Percentiles rank a stretch among this genome's conserved stretches.
phyloP scores from a whole-genome alignment of 2,329 filamentous ascomycete genomes.

The Talaromyces albobiverticillius region DNA sequence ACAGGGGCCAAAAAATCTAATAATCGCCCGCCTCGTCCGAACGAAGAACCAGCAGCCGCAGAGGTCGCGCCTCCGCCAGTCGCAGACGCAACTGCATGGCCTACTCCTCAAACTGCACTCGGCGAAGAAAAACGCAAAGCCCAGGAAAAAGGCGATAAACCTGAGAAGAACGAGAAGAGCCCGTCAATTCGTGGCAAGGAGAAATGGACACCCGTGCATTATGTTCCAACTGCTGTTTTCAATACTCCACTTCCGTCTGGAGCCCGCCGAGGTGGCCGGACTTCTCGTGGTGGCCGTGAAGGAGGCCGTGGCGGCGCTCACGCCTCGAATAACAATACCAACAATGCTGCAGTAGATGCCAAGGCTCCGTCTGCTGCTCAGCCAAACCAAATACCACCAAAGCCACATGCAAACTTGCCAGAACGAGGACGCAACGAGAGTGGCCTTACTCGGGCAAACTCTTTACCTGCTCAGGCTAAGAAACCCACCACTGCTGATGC shows the following conservation, averaged over 20 bases:
- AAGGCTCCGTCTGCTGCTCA: constrained; percentile 29
- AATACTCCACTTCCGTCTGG: constrained; percentile 67
- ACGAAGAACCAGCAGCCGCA: constrained; percentile 16
- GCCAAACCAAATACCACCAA: constrained; percentile 21
- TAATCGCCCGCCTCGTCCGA: constrained; percentile 15
- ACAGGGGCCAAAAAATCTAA: constrained; percentile 21
- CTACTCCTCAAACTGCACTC: constrained; percentile 77
- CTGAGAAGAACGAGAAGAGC: constrained; percentile 63
- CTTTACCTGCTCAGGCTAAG: constrained; percentile 36
- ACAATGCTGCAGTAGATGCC: constrained; percentile 9
- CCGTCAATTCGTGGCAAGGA: constrained; percentile 63
- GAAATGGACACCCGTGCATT: constrained; percentile 80
- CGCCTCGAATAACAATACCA: constrained; percentile 25
- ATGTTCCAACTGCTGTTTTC: constrained; percentile 81
- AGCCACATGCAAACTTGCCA: constrained; percentile 29
- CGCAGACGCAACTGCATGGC: constrained; percentile 78
- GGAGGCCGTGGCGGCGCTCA: constrained; percentile 44
- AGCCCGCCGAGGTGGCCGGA: constrained; percentile 54
- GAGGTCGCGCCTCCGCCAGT: constrained; percentile 59
- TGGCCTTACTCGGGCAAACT: constrained; percentile 36
- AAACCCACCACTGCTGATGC: constrained; percentile 36
- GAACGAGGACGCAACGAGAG: constrained; percentile 36
- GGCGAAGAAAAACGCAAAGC: constrained; percentile 74
- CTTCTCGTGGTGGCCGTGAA: constrained; percentile 55
- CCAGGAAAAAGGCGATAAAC: constrained; percentile 58